These are phyloP conservation scores for Cubamyces sp. DNA, from an alignment of 768 basidiomycete species.

Conservation along the genomic window DNA sequence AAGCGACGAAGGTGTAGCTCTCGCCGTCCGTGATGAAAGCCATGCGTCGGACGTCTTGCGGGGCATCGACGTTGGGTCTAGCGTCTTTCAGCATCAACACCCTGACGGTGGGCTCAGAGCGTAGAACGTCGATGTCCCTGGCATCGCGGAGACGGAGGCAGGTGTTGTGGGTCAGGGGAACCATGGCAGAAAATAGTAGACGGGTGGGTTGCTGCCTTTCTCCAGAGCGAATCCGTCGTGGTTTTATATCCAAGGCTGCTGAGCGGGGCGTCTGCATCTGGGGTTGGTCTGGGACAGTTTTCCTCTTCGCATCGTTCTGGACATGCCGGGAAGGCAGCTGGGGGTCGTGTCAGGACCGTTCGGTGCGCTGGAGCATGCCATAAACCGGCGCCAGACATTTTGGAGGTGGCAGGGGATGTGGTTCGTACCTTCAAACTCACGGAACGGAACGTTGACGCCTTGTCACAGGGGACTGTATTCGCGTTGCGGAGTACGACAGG, in stretches of 20 bases:
- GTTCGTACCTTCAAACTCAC: not conserved
- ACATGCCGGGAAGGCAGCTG: not conserved
- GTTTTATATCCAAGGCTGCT: not conserved
- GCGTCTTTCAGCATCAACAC: not conserved
- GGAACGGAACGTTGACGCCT: not conserved
- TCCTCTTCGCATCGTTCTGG: not conserved
- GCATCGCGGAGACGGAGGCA: not conserved
- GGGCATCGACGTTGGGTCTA: not conserved
- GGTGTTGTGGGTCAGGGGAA: not conserved
- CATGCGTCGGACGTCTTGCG: not conserved
- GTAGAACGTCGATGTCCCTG: not conserved
- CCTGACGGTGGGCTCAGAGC: slow-evolving; percentile 6
- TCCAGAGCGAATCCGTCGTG: not conserved
- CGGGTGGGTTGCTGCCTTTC: not conserved
- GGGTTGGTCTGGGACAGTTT: no score
- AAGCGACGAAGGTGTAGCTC: not conserved
- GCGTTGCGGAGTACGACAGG: not conserved
- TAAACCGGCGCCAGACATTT: not conserved
- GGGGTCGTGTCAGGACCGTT: not conserved
- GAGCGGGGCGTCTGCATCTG: not conserved
- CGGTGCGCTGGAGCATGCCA: not conserved
- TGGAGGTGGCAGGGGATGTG: not conserved
- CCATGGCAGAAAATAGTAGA: not conserved
- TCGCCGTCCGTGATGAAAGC: slow-evolving; percentile 6
- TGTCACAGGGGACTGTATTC: no score